Conservation (phyloP, 164 flowering plant species). For the Houttuynia cordata region DNA sequence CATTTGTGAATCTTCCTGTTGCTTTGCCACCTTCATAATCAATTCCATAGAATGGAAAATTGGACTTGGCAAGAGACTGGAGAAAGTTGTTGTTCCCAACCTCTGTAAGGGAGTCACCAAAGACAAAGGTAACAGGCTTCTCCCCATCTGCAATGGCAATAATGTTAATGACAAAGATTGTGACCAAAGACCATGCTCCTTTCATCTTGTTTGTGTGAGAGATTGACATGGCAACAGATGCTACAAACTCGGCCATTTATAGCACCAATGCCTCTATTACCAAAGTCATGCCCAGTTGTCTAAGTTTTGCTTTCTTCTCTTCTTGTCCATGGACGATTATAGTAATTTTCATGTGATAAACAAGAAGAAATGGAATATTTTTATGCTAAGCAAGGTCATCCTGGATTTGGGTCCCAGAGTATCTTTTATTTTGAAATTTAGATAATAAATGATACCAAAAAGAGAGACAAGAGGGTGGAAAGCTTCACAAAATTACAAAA, state of each 20-base stretch:
- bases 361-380: not conserved
- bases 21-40: slow-evolving; percentile 45
- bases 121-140: slow-evolving; percentile 39
- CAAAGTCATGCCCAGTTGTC: slow-evolving; percentile 1
- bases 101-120: slow-evolving; percentile 74
- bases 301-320: slow-evolving; percentile 1
- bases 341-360: too few species aligned
- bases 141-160: slow-evolving; percentile 4
- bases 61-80: slow-evolving; percentile 48
- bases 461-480: too few species aligned
- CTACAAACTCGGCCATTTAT: not conserved
- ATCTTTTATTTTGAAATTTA: too few species aligned
- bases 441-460: too few species aligned
- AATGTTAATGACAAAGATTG: not conserved
- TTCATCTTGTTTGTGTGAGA: slow-evolving; percentile 9
- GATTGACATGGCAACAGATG: not conserved
- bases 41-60: slow-evolving; percentile 62
- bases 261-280: not conserved
- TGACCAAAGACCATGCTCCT: slow-evolving; percentile 1
- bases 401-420: too few species aligned
- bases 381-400: too few species aligned
- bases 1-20: slow-evolving; percentile 78
- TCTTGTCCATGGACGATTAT: not conserved
- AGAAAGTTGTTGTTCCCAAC: slow-evolving; percentile 80
- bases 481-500: too few species aligned